Percentiles rank a stretch among this genome's conserved stretches.
Evolutionary conservation across 106 monocot genomes (phyloP).

Genomic region (Apostasia ramifera): DNA sequence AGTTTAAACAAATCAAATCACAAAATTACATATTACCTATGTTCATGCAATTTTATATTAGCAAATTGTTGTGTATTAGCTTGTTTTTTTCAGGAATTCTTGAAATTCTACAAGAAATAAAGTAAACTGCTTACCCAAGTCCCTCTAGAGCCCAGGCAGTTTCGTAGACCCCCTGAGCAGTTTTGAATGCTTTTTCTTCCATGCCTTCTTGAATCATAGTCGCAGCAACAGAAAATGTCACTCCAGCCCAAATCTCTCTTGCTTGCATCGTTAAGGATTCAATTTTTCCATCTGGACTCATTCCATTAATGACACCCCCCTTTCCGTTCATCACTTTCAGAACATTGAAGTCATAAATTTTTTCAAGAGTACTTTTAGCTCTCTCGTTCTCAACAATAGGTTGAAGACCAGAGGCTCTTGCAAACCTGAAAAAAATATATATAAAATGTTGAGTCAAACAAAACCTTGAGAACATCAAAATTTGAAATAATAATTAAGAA

Average conservation of each 20-base stretch:
- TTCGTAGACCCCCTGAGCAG: conserved; percentile 53
- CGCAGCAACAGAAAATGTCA: conserved; percentile 59
- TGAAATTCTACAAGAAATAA: too few species aligned
- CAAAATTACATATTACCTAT: too few species aligned
- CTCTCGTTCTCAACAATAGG: conserved; percentile 53
- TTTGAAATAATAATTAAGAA: background rate
- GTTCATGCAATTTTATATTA: too few species aligned
- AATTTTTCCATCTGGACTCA: conserved; percentile 54
- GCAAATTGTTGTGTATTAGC: too few species aligned
- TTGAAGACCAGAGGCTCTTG: conserved; percentile 48
- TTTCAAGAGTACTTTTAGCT: conserved; percentile 45
- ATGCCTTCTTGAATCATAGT: conserved; percentile 80
- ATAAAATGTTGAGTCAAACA: too few species aligned
- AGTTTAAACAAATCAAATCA: too few species aligned
- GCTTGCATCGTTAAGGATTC: conserved; percentile 48
- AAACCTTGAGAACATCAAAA: too few species aligned
- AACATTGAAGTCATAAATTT: conserved; percentile 52
- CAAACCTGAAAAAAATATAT: conserved; percentile 41
- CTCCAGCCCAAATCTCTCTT: conserved; percentile 64
- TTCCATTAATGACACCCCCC: conserved; percentile 65
- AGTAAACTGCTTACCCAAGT: conserved; percentile 35
- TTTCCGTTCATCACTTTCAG: conserved; percentile 53
- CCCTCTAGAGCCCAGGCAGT: conserved; percentile 55
- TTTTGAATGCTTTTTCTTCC: conserved; percentile 50
- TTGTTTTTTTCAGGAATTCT: too few species aligned